These are phyloP conservation scores for Penicillium canariense DNA, from an alignment of 495 filamentous ascomycete genomes.

Conservation along the genomic window DNA sequence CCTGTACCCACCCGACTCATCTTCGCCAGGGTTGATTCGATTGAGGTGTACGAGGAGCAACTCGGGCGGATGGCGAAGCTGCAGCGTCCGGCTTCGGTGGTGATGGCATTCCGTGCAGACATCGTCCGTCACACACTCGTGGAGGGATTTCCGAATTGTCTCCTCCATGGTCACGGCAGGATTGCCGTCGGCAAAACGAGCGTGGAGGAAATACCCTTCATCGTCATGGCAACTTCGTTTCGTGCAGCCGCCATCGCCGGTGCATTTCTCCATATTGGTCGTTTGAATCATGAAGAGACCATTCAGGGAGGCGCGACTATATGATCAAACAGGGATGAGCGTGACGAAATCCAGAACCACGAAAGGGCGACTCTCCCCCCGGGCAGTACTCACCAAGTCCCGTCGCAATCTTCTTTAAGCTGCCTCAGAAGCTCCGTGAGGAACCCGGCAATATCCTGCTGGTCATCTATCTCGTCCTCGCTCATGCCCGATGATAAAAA, in stretches of 20 bases:
- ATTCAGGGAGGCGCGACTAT: not conserved
- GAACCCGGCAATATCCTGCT: slow-evolving; percentile 31
- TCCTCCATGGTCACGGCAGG: not conserved
- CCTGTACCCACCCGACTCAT: not conserved
- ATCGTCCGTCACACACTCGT: not conserved
- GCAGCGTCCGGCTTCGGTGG: not conserved
- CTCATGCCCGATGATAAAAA: not conserved
- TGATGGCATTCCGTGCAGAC: not conserved
- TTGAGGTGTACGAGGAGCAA: slow-evolving; percentile 16
- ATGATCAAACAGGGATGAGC: not conserved
- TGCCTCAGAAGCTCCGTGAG: slow-evolving; percentile 13
- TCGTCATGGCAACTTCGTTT: too few relatives aligned
- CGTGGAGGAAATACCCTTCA: not conserved
- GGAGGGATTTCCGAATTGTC: not conserved
- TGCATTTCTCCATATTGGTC: not conserved
- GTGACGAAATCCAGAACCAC: too few relatives aligned
- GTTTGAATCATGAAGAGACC: not conserved
- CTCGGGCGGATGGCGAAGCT: slow-evolving; percentile 8
- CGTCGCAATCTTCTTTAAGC: not conserved
- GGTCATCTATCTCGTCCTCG: not conserved
- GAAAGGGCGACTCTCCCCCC: not conserved
- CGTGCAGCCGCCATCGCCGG: not conserved
- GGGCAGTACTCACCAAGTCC: slow-evolving; percentile 9
- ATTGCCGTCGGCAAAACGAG: not conserved
- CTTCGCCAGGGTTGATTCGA: not conserved